phyloP scores from a whole-genome alignment of 768 basidiomycete genomes.

The Pisolithus marmoratus region DNA sequence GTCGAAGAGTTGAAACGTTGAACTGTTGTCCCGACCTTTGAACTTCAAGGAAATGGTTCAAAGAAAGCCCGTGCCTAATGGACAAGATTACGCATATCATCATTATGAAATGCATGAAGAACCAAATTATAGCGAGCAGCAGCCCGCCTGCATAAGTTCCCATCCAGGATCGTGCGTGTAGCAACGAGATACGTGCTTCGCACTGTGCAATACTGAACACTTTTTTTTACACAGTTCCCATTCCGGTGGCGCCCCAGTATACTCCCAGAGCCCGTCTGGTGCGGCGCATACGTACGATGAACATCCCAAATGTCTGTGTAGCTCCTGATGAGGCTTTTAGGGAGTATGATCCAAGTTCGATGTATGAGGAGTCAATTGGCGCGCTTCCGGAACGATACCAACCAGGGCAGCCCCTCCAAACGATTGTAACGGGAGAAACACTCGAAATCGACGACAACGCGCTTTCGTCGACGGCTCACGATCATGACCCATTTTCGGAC shows the following conservation, averaged over 20 bases:
- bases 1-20: too few relatives aligned
- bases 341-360: neutral
- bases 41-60: constrained; percentile 8
- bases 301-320: too few relatives aligned
- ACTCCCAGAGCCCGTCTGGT: constrained; percentile 2
- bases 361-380: constrained; percentile 5
- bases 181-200: neutral
- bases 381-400: constrained; percentile 40
- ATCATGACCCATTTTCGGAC: constrained; percentile 25
- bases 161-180: constrained; percentile 1
- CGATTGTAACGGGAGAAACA: constrained; percentile 63
- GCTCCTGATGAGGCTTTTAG: neutral
- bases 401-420: constrained; percentile 55
- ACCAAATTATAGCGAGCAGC: neutral
- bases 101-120: constrained; percentile 7
- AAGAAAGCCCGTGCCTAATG: constrained; percentile 19
- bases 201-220: neutral
- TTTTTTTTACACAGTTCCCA: neutral
- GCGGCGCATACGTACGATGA: neutral
- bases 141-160: neutral
- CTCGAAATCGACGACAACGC: constrained; percentile 42
- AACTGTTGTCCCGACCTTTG: neutral
- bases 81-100: neutral
- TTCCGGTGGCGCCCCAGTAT: neutral
- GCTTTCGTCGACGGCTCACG: constrained; percentile 22